A percentile compares a stretch with the other conserved stretches of the same genome.
These are phyloP conservation scores for Aspergillus fumigatus DNA, from an alignment of 2,329 filamentous ascomycete species.

Conservation along the genomic window DNA sequence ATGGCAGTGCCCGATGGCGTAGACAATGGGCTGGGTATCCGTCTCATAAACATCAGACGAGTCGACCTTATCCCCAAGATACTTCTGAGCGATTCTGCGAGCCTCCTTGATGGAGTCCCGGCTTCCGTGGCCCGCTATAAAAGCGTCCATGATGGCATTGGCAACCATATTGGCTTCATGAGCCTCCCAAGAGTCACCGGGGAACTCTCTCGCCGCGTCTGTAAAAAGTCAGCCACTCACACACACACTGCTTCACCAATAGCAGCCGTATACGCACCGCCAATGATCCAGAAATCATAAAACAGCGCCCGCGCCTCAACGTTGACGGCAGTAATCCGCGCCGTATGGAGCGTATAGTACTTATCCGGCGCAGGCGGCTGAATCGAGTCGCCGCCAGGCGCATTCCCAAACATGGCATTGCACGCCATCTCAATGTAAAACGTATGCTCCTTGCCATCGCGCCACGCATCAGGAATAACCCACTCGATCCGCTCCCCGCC, in stretches of 20 bases:
- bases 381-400: slow-evolving; percentile 75
- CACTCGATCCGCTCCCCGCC: slow-evolving; percentile 85
- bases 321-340: slow-evolving; percentile 86
- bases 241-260: neutral
- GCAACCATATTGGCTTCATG: slow-evolving; percentile 79
- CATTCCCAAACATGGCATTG: slow-evolving; percentile 97
- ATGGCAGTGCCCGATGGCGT: slow-evolving; percentile 90
- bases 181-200: slow-evolving; percentile 79
- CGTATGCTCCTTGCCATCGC: slow-evolving; percentile 78
- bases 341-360: slow-evolving; percentile 69
- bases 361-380: slow-evolving; percentile 84
- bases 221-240: slow-evolving; percentile 1
- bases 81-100: slow-evolving; percentile 76
- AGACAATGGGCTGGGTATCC: slow-evolving; percentile 71
- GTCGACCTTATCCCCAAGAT: slow-evolving; percentile 75
- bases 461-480: slow-evolving; percentile 76
- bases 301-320: slow-evolving; percentile 74
- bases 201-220: slow-evolving; percentile 89
- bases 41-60: slow-evolving; percentile 78
- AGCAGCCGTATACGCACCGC: slow-evolving; percentile 31
- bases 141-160: slow-evolving; percentile 85
- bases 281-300: slow-evolving; percentile 94
- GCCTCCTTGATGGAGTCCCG: slow-evolving; percentile 72
- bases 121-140: slow-evolving; percentile 70
- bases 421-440: slow-evolving; percentile 99